Evolutionary conservation across 2,329 filamentous ascomycete species (phyloP).

Genomic region (Scortechinia acanthostroma): DNA sequence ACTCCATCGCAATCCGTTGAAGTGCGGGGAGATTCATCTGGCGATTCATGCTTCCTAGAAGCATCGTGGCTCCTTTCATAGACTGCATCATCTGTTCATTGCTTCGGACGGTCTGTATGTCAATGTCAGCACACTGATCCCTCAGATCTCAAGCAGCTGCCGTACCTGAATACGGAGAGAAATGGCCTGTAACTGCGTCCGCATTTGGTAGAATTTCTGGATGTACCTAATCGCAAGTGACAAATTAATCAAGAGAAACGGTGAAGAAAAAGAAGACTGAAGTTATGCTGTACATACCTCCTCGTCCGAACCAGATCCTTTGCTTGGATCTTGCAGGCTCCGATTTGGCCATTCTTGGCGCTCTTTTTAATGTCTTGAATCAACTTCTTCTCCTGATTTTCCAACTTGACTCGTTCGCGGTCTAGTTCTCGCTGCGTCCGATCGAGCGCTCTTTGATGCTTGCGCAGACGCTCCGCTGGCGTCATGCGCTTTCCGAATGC

Average conservation of each 20-base stretch:
- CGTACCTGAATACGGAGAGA: slow-evolving; percentile 84
- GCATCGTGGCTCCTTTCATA: slow-evolving; percentile 93
- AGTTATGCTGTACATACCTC: slow-evolving; percentile 74
- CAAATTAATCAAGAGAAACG: neutral
- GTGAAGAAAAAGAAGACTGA: neutral
- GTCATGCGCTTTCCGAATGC: slow-evolving; percentile 99
- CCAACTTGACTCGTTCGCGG: slow-evolving; percentile 86
- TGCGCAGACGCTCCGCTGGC: slow-evolving; percentile 81
- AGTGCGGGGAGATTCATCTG: slow-evolving; percentile 95
- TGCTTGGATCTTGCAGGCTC: slow-evolving; percentile 95
- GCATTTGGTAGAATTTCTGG: slow-evolving; percentile 98
- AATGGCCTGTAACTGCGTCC: slow-evolving; percentile 92
- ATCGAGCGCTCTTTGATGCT: slow-evolving; percentile 93
- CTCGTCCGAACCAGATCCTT: slow-evolving; percentile 92
- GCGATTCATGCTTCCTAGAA: slow-evolving; percentile 92
- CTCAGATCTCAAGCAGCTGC: neutral
- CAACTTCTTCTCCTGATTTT: slow-evolving; percentile 97
- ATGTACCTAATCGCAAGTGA: slow-evolving; percentile 22
- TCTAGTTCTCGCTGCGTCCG: slow-evolving; percentile 96
- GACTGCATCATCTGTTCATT: slow-evolving; percentile 99
- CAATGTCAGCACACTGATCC: slow-evolving; percentile 4
- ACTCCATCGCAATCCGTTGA: slow-evolving; percentile 96
- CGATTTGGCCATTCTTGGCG: slow-evolving; percentile 95
- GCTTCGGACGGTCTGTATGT: slow-evolving; percentile 76
- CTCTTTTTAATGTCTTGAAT: slow-evolving; percentile 95